Conservation (phyloP, 202 grass and related monocot genomes). For the Carex arenaria region DNA sequence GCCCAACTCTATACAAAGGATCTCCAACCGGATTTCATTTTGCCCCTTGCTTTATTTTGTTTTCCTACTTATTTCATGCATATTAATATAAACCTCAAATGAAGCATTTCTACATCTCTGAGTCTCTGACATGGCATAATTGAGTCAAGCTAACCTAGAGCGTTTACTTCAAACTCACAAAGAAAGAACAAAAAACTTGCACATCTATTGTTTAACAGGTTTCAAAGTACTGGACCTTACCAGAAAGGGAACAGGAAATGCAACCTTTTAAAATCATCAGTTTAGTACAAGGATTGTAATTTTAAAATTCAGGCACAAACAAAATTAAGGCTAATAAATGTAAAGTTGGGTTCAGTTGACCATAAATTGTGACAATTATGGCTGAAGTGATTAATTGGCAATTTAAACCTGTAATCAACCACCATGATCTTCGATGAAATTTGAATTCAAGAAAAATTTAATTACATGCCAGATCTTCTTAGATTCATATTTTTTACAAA, state of each 20-base stretch:
- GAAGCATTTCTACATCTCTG: no score
- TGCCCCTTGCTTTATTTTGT: no score
- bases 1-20: no score
- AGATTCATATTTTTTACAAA: no score
- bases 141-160: no score
- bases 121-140: no score
- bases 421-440: neutral
- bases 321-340: neutral
- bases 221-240: neutral
- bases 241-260: neutral
- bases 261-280: neutral
- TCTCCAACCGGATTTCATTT: no score
- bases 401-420: neutral
- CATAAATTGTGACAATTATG: neutral
- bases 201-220: neutral
- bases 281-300: neutral
- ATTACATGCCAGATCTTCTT: no score
- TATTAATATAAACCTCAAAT: no score
- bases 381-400: neutral
- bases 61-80: no score
- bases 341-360: neutral
- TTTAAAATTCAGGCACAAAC: neutral
- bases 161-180: no score
- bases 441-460: neutral
- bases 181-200: no score